Evolutionary conservation across 169 alveolate species (phyloP).

Genomic region (Cryptosporidium parvum): DNA sequence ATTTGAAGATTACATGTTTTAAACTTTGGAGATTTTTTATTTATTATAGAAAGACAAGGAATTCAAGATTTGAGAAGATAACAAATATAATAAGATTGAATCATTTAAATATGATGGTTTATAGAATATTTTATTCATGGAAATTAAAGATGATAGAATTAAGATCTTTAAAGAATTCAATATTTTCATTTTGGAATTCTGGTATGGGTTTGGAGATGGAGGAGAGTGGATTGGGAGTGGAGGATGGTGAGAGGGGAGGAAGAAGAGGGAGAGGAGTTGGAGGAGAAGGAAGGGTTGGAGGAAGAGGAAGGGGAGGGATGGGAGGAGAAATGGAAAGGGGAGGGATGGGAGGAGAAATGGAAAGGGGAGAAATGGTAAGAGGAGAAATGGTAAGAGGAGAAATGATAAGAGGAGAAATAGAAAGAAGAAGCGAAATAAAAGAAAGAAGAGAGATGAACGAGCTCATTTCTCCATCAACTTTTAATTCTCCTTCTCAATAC

Average conservation of each 20-base stretch:
- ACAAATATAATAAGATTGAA: conserved; percentile 14
- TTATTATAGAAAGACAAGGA: conserved; percentile 48
- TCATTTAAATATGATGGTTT: not conserved
- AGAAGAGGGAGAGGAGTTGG: not conserved
- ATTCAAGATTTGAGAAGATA: conserved; percentile 25
- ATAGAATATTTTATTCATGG: conserved; percentile 49
- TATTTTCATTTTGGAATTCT: conserved; percentile 24
- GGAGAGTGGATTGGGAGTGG: not conserved
- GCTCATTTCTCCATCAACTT: not conserved
- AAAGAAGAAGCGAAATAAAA: not conserved
- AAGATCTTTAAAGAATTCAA: conserved; percentile 56
- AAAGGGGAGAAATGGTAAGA: not conserved
- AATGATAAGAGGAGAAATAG: not conserved
- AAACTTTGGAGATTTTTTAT: conserved; percentile 61
- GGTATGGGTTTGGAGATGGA: not conserved
- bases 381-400: not conserved
- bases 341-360: too few species aligned
- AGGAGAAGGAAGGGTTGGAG: not conserved
- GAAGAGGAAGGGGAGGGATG: not conserved
- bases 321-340: too few species aligned
- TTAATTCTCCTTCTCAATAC: not conserved
- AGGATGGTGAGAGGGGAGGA: not conserved
- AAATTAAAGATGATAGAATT: conserved; percentile 47
- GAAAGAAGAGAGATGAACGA: not conserved
- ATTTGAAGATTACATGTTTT: conserved; percentile 8